Conservation (phyloP, 495 filamentous ascomycete genomes). For the Penicillium steckii region DNA sequence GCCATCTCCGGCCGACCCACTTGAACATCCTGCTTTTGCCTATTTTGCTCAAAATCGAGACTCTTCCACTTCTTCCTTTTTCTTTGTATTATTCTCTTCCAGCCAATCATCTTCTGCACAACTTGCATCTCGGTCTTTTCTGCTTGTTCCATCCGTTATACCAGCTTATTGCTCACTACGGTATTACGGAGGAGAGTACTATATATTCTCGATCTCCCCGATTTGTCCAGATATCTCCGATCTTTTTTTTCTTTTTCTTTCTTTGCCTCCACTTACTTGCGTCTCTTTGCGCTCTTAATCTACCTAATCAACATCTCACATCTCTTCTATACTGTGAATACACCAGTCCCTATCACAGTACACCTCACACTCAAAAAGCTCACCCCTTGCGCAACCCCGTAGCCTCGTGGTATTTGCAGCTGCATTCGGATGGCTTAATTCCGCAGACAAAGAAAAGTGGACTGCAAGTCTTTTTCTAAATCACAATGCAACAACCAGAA, state of each 20-base stretch:
- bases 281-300: background rate
- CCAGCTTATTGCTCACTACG: too few species aligned
- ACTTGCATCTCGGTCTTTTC: too few species aligned
- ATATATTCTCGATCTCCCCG: too few species aligned
- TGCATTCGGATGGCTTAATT: background rate
- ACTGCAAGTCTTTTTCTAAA: background rate
- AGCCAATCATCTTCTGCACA: too few species aligned
- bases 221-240: too few species aligned
- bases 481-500: constrained; percentile 24
- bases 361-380: too few species aligned
- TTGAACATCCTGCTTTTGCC: background rate
- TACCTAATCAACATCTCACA: background rate
- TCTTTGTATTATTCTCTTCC: background rate
- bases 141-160: too few species aligned
- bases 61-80: background rate
- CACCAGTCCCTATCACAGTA: background rate
- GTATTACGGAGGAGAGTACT: too few species aligned
- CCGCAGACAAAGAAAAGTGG: constrained; percentile 6
- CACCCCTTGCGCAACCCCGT: too few species aligned
- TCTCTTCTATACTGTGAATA: background rate
- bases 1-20: constrained; percentile 7
- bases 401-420: too few species aligned
- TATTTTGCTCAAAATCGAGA: background rate
- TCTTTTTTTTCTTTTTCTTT: background rate
- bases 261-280: background rate